Conservation (phyloP, 495 filamentous ascomycete species). For the Aspergillus saccharolyticus region DNA sequence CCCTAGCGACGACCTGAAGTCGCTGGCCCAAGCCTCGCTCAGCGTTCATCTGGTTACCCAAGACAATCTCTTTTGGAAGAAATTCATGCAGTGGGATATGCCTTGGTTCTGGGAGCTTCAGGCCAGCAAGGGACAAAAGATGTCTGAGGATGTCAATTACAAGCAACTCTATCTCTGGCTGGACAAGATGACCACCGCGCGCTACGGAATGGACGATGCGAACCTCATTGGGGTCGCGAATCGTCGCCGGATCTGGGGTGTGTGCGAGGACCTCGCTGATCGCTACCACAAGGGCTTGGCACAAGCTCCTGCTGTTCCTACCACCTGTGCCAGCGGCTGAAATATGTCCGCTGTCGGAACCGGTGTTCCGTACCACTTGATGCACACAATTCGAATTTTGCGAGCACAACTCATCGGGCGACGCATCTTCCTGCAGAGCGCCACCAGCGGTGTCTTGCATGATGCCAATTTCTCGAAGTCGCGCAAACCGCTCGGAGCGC, state of each 20-base stretch:
- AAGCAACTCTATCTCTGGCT: slow-evolving; percentile 19
- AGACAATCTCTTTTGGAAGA: slow-evolving; percentile 21
- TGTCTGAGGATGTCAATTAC: slow-evolving; percentile 11
- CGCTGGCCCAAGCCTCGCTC: slow-evolving; percentile 16
- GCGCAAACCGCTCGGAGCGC: background rate
- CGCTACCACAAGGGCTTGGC: slow-evolving; percentile 2
- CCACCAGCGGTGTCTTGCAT: background rate
- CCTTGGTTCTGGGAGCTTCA: slow-evolving; percentile 20
- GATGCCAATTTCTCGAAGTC: background rate
- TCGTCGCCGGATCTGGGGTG: slow-evolving; percentile 18
- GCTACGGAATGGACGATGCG: slow-evolving; percentile 18
- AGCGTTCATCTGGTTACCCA: slow-evolving; percentile 15
- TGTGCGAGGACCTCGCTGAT: slow-evolving; percentile 15
- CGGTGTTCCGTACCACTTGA: background rate
- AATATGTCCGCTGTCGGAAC: background rate
- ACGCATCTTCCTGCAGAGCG: background rate
- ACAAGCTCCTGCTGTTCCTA: background rate
- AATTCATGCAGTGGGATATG: slow-evolving; percentile 18
- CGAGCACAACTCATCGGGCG: background rate
- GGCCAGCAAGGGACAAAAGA: background rate
- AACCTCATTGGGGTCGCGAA: slow-evolving; percentile 16
- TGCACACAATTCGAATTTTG: background rate
- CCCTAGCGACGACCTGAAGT: slow-evolving; percentile 12
- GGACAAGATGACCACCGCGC: slow-evolving; percentile 9
- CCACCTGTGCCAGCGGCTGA: background rate